Percentiles rank a stretch among this genome's conserved stretches.
Evolutionary conservation across 2,329 filamentous ascomycete species (phyloP).

Genomic region (Elsinoe fawcettii): DNA sequence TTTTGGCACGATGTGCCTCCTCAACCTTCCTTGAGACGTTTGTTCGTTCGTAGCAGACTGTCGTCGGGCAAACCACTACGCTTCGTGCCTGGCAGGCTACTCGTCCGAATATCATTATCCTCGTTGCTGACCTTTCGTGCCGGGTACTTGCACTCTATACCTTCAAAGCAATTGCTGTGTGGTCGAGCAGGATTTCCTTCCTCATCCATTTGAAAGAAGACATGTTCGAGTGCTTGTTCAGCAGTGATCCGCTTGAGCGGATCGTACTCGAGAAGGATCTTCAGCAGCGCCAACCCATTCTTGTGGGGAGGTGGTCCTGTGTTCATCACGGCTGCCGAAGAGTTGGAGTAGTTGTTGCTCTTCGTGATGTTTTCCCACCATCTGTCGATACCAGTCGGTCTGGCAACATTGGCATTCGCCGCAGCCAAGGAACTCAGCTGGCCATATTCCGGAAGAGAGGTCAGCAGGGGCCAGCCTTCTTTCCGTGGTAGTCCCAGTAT

Average conservation of each 20-base stretch:
- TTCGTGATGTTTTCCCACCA: slow-evolving; percentile 46
- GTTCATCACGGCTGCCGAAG: slow-evolving; percentile 21
- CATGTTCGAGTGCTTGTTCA: slow-evolving; percentile 77
- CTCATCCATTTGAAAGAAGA: slow-evolving; percentile 59
- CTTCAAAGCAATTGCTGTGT: slow-evolving; percentile 84
- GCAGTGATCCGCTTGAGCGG: slow-evolving; percentile 82
- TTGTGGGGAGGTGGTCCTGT: slow-evolving; percentile 53
- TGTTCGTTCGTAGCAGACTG: slow-evolving; percentile 51
- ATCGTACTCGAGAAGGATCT: slow-evolving; percentile 83
- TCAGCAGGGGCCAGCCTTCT: slow-evolving; percentile 77
- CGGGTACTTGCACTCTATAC: slow-evolving; percentile 80
- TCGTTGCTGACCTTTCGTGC: slow-evolving; percentile 85
- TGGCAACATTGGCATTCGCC: slow-evolving; percentile 43
- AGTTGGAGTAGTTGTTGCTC: slow-evolving; percentile 39
- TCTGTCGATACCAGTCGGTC: slow-evolving; percentile 59
- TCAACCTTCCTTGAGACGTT: slow-evolving; percentile 45
- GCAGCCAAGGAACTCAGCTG: slow-evolving; percentile 31
- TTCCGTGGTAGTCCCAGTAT: slow-evolving; percentile 87
- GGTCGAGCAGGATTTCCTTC: slow-evolving; percentile 16
- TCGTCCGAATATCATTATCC: slow-evolving; percentile 89
- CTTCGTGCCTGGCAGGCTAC: slow-evolving; percentile 85
- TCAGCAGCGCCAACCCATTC: slow-evolving; percentile 60
- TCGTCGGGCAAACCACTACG: slow-evolving; percentile 80
- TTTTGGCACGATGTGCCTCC: background rate
- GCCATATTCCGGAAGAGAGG: slow-evolving; percentile 76